A percentile compares a stretch with the other conserved stretches of the same genome.
Conservation (phyloP, 345 rosid genomes). For the Anastatica hierochuntica region DNA sequence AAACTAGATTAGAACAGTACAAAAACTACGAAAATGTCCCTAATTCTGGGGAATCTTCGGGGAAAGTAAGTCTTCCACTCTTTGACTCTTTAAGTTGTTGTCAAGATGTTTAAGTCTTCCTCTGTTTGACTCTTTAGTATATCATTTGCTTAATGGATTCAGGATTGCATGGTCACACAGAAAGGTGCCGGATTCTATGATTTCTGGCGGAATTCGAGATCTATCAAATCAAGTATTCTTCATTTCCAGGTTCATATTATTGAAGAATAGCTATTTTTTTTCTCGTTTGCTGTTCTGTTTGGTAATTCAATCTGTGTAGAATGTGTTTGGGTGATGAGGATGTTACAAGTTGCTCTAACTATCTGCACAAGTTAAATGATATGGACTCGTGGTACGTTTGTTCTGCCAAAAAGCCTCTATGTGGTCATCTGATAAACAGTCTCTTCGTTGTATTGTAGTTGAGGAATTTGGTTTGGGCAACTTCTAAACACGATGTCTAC, state of each 20-base stretch:
- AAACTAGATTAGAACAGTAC: conserved; percentile 73
- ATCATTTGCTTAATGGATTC: neutral
- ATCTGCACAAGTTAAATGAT: neutral
- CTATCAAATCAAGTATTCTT: conserved; percentile 64
- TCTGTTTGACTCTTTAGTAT: too few relatives aligned
- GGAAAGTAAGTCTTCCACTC: conserved; percentile 33
- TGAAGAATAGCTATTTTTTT: neutral
- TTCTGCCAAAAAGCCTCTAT: neutral
- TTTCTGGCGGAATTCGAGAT: conserved; percentile 60
- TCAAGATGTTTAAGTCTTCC: neutral
- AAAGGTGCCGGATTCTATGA: conserved; percentile 48
- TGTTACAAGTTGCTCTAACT: neutral
- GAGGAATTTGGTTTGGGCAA: conserved; percentile 81
- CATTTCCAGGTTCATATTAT: conserved; percentile 50
- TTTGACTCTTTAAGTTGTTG: neutral
- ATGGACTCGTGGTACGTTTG: neutral
- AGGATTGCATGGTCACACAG: conserved; percentile 50
- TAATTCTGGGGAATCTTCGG: conserved; percentile 49
- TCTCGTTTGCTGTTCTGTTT: neutral
- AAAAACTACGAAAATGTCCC: conserved; percentile 77
- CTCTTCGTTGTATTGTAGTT: conserved; percentile 37
- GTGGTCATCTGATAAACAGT: neutral
- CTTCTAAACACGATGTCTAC: conserved; percentile 36
- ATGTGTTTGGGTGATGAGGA: neutral
- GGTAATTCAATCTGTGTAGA: neutral